phyloP scores from a whole-genome alignment of 2,329 filamentous ascomycete genomes.

The Escovopsis sp. region DNA sequence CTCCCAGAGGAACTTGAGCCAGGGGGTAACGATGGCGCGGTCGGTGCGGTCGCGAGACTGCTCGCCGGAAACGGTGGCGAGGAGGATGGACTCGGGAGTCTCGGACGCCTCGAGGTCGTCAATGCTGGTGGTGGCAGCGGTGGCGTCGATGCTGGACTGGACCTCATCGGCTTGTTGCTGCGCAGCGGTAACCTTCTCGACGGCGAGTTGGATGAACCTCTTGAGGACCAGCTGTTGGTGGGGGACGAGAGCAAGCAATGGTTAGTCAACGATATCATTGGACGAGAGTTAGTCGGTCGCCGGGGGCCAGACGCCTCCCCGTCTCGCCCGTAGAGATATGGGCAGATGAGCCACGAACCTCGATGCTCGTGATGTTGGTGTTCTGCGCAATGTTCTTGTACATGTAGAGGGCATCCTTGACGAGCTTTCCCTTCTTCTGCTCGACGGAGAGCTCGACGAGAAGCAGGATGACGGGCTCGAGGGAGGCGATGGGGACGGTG shows the following conservation, averaged over 20 bases:
- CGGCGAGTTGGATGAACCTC: conserved; percentile 93
- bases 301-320: too few relatives aligned
- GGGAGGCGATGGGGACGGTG: conserved; percentile 86
- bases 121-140: conserved; percentile 48
- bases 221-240: conserved; percentile 82
- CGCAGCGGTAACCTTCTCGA: conserved; percentile 88
- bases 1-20: conserved; percentile 99
- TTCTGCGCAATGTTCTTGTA: conserved; percentile 99
- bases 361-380: conserved; percentile 94
- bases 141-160: conserved; percentile 71
- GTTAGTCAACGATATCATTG: conserved; percentile 5
- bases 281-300: background rate
- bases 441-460: conserved; percentile 95
- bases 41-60: conserved; percentile 95
- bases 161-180: conserved; percentile 94
- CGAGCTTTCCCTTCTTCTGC: conserved; percentile 92
- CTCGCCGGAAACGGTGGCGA: conserved; percentile 95
- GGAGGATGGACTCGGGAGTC: conserved; percentile 93
- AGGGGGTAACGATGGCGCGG: conserved; percentile 93
- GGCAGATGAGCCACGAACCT: conserved; percentile 38
- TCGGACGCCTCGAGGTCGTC: conserved; percentile 95
- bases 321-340: too few relatives aligned
- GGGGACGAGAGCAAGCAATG: background rate
- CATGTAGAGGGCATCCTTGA: conserved; percentile 97
- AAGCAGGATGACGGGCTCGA: conserved; percentile 97